Percentiles rank a stretch among this genome's conserved stretches.
These are phyloP conservation scores for Diaporthe aspalathi DNA, from an alignment of 2,329 filamentous ascomycete genomes.

Conservation along the genomic window DNA sequence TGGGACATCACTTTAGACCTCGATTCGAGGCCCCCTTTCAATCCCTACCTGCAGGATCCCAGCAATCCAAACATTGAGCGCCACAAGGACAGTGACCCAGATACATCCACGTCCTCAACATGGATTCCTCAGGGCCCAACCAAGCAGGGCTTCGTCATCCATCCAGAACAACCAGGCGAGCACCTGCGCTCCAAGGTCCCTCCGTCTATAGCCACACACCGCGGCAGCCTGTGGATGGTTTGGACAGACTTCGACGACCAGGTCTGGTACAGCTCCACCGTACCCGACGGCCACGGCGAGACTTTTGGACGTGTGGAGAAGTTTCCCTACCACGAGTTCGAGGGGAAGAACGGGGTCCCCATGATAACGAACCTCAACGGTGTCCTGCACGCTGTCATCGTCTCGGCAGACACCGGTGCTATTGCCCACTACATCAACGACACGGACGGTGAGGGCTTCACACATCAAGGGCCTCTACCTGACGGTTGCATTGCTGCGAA, in stretches of 20 bases:
- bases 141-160: slow-evolving; percentile 43
- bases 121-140: slow-evolving; percentile 49
- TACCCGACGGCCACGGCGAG: slow-evolving; percentile 41
- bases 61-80: not conserved
- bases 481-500: slow-evolving; percentile 43
- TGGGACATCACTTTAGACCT: not conserved
- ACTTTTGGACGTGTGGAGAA: slow-evolving; percentile 44
- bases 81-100: not conserved
- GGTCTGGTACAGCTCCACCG: slow-evolving; percentile 49
- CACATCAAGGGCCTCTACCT: slow-evolving; percentile 43
- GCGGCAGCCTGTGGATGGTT: slow-evolving; percentile 51
- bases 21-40: slow-evolving; percentile 2
- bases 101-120: slow-evolving; percentile 31
- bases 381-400: slow-evolving; percentile 49
- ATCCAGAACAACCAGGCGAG: slow-evolving; percentile 41
- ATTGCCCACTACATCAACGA: slow-evolving; percentile 50
- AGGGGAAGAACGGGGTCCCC: slow-evolving; percentile 45
- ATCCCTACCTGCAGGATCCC: slow-evolving; percentile 11
- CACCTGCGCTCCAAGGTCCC: slow-evolving; percentile 47
- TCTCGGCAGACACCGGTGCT: slow-evolving; percentile 43
- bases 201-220: slow-evolving; percentile 50
- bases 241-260: slow-evolving; percentile 47
- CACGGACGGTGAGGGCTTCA: slow-evolving; percentile 45
- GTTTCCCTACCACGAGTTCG: slow-evolving; percentile 43
- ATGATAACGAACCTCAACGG: slow-evolving; percentile 50